Evolutionary conservation across 371 early-diverging fungal genomes (phyloP).

Genomic region (Mortierella sp.): DNA sequence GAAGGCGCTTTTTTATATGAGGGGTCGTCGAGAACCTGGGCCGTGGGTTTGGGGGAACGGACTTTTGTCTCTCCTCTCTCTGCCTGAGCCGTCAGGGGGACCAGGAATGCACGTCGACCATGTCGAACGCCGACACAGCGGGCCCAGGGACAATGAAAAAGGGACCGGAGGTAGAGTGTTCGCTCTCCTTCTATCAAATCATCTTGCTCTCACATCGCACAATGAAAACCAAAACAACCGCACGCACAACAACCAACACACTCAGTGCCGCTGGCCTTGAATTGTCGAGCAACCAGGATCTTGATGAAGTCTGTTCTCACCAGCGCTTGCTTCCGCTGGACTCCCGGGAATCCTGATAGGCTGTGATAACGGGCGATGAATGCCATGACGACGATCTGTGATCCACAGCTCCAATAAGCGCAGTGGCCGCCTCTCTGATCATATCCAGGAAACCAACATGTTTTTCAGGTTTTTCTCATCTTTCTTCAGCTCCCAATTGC

Average conservation of each 20-base stretch:
- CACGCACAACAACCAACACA: not conserved
- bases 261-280: constrained; percentile 14
- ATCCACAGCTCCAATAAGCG: no score
- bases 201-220: constrained; percentile 24
- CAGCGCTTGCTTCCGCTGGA: no score
- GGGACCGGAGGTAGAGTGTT: not conserved
- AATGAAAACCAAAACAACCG: constrained; percentile 9
- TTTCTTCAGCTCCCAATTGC: no score
- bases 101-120: not conserved
- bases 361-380: no score
- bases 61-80: not conserved
- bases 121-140: not conserved
- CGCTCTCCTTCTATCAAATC: constrained; percentile 16
- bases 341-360: no score
- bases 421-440: no score
- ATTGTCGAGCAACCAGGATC: no score
- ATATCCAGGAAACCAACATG: no score
- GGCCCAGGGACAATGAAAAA: not conserved
- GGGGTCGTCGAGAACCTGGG: no score
- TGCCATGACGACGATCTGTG: no score
- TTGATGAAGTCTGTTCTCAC: no score
- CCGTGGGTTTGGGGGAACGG: not conserved
- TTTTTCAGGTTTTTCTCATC: no score
- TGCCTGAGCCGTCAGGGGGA: not conserved
- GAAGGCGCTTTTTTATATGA: constrained; percentile 14